These are phyloP conservation scores for Hevea brasiliensis DNA, from an alignment of 345 rosid species.

Conservation along the genomic window DNA sequence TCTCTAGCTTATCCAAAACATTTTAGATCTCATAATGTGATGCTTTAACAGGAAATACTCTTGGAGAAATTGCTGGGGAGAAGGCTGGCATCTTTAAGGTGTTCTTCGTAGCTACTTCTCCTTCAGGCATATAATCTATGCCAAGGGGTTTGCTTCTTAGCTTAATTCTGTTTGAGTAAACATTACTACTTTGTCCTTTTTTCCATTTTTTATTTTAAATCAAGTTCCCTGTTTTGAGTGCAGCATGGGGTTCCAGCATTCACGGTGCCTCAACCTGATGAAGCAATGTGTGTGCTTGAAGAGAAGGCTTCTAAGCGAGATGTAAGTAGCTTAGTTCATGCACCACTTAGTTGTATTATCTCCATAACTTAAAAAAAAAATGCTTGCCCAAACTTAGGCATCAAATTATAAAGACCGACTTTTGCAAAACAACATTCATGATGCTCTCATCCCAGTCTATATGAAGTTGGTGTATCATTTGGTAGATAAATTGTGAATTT, in stretches of 20 bases:
- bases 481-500: neutral
- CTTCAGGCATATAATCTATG: slow-evolving; percentile 19
- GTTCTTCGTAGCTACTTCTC: slow-evolving; percentile 15
- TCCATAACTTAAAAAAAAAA: neutral
- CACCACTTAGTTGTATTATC: slow-evolving; percentile 5
- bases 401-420: slow-evolving; percentile 1
- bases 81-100: slow-evolving; percentile 99
- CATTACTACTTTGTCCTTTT: neutral
- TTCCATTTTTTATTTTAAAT: neutral
- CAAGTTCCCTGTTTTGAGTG: slow-evolving; percentile 10
- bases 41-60: slow-evolving; percentile 73
- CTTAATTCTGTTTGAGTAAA: neutral
- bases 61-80: slow-evolving; percentile 93
- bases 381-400: slow-evolving; percentile 9
- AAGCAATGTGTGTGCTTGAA: slow-evolving; percentile 92
- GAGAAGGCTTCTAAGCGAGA: slow-evolving; percentile 66
- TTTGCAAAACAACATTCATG: neutral
- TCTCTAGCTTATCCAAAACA: neutral
- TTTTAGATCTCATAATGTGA: neutral
- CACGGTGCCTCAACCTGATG: slow-evolving; percentile 93
- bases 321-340: slow-evolving; percentile 45
- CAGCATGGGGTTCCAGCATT: slow-evolving; percentile 84
- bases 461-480: neutral
- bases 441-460: neutral
- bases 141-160: neutral